These are phyloP conservation scores for Triglochin maritima DNA, from an alignment of 106 monocot genomes.

Conservation along the genomic window DNA sequence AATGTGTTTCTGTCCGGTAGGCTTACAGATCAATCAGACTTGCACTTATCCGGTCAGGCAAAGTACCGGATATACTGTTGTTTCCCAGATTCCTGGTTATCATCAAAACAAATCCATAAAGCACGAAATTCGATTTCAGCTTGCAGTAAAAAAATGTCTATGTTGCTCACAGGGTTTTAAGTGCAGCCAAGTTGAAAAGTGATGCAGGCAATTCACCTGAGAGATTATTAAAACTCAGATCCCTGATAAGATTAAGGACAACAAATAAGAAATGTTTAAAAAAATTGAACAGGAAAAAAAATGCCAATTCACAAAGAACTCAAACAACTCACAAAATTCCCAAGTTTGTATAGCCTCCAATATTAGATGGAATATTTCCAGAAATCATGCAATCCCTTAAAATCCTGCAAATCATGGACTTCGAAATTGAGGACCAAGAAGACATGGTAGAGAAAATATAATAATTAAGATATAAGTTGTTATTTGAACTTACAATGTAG, in stretches of 20 bases:
- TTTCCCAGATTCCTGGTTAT: slow-evolving; percentile 4
- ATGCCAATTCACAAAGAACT: neutral
- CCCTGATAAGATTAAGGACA: slow-evolving; percentile 24
- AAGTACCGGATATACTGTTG: slow-evolving; percentile 4
- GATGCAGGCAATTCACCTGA: slow-evolving; percentile 55
- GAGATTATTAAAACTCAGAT: slow-evolving; percentile 92
- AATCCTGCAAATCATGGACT: slow-evolving; percentile 4
- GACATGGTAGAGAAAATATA: neutral
- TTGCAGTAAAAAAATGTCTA: neutral
- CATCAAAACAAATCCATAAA: neutral
- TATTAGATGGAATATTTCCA: slow-evolving; percentile 11
- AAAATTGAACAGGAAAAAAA: neutral
- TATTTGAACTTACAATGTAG: slow-evolving; percentile 9
- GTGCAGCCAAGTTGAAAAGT: slow-evolving; percentile 52
- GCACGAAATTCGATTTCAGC: neutral
- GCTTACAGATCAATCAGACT: slow-evolving; percentile 5
- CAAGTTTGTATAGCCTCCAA: slow-evolving; percentile 2
- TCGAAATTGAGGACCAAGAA: neutral
- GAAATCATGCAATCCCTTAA: slow-evolving; percentile 17
- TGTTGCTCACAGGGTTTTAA: slow-evolving; percentile 40
- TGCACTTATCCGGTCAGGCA: slow-evolving; percentile 1
- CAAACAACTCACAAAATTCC: slow-evolving; percentile 36
- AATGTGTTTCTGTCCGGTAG: too few species aligned
- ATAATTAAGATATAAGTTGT: neutral
- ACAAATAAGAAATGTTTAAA: neutral